Conservation (phyloP, 805 yeast genomes). For the Candida maesae region DNA sequence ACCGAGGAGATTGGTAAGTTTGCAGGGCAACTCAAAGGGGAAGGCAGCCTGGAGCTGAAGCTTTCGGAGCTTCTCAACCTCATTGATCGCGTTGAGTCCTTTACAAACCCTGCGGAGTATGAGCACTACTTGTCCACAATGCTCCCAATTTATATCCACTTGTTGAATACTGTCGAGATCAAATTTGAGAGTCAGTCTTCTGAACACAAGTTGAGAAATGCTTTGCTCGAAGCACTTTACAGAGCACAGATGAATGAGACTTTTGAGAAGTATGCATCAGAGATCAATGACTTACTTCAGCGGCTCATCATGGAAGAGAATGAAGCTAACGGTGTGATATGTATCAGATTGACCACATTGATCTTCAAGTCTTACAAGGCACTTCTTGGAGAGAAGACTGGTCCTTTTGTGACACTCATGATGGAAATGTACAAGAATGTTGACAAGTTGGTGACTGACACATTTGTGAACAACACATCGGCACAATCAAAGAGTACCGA, state of each 20-base stretch:
- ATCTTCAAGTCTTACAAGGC: constrained; percentile 81
- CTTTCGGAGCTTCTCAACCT: constrained; percentile 75
- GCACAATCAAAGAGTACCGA: constrained; percentile 32
- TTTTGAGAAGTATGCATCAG: constrained; percentile 64
- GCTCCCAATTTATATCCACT: constrained; percentile 64
- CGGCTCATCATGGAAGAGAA: constrained; percentile 68
- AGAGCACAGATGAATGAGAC: constrained; percentile 80
- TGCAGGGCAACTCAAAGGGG: constrained; percentile 54
- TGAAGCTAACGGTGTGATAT: constrained; percentile 91
- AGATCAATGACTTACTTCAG: constrained; percentile 57
- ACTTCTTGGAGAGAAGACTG: constrained; percentile 64
- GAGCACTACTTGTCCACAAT: constrained; percentile 66
- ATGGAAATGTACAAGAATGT: constrained; percentile 74
- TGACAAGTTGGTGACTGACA: constrained; percentile 66
- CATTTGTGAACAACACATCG: constrained; percentile 43
- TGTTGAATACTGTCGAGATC: constrained; percentile 67
- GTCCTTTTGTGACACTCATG: constrained; percentile 73
- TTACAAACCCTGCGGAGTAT: constrained; percentile 78
- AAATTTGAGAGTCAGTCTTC: constrained; percentile 61
- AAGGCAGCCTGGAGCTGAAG: constrained; percentile 53
- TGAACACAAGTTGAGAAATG: constrained; percentile 74
- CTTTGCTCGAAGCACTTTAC: constrained; percentile 73
- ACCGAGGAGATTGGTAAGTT: constrained; percentile 60
- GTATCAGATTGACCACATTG: constrained; percentile 83
- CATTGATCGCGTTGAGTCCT: constrained; percentile 81